These are phyloP conservation scores for Pythium coloratum DNA, from an alignment of 352 stramenopile species.

Conservation along the genomic window DNA sequence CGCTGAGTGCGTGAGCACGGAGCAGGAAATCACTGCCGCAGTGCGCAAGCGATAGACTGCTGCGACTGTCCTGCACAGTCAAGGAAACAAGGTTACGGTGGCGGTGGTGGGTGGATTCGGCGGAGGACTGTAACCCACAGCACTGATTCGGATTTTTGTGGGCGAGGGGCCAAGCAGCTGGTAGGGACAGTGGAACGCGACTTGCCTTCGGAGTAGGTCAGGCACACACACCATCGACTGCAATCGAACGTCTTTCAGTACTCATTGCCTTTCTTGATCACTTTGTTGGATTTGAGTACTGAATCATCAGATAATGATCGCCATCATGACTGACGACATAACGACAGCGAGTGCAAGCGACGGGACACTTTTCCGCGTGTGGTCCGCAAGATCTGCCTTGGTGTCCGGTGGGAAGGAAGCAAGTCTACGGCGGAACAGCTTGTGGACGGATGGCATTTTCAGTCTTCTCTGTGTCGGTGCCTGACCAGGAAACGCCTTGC, in stretches of 20 bases:
- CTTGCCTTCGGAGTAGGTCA: slow-evolving; percentile 5
- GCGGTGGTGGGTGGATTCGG: not conserved
- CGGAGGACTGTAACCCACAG: not conserved
- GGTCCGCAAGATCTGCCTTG: no score
- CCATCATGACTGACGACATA: not conserved
- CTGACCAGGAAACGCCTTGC: no score
- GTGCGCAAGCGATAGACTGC: no score
- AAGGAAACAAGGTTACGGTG: no score
- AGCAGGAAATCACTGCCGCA: not conserved
- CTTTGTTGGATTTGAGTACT: not conserved
- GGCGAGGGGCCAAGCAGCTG: not conserved
- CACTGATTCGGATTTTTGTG: not conserved
- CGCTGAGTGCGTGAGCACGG: not conserved
- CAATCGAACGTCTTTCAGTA: not conserved
- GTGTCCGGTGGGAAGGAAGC: no score
- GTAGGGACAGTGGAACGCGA: slow-evolving; percentile 1
- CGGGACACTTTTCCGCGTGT: not conserved
- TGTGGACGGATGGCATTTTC: no score
- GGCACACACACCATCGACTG: not conserved
- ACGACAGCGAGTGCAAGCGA: not conserved
- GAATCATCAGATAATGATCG: no score
- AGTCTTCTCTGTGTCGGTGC: no score
- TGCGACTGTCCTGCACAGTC: no score
- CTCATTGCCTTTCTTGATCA: not conserved
- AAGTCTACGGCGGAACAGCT: no score